phyloP scores from a whole-genome alignment of 179 eudicot species.

The Silene vulgaris region DNA sequence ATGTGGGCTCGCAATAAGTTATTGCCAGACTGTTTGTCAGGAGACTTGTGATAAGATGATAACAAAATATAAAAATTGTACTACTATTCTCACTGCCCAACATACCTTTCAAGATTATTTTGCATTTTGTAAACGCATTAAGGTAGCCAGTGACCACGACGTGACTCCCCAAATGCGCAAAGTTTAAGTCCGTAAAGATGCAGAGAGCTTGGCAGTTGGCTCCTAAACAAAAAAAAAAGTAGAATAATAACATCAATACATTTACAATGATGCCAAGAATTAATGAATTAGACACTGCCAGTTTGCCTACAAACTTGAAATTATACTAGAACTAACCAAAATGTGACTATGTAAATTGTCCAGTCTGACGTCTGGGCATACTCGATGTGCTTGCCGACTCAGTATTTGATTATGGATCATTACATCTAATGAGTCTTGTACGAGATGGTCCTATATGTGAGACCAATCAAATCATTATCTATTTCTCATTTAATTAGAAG shows the following conservation, averaged over 20 bases:
- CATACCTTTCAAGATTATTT: slow-evolving; percentile 5
- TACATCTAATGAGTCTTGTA: too few species aligned
- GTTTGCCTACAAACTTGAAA: neutral
- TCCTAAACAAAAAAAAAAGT: slow-evolving; percentile 17
- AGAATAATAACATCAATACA: neutral
- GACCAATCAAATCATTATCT: too few species aligned
- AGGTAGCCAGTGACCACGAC: neutral
- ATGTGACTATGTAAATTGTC: neutral
- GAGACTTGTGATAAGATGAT: neutral
- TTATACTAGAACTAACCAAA: slow-evolving; percentile 13
- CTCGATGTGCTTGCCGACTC: too few species aligned
- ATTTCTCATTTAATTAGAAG: too few species aligned
- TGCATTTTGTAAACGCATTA: neutral
- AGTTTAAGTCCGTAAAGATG: slow-evolving; percentile 1
- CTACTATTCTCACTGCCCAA: neutral
- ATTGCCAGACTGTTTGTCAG: neutral
- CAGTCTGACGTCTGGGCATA: neutral
- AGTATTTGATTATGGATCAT: too few species aligned
- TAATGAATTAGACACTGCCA: neutral
- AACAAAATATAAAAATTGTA: neutral
- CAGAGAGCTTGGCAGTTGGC: slow-evolving; percentile 8
- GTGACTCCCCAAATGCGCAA: neutral
- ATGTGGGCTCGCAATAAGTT: neutral
- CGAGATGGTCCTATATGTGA: too few species aligned
- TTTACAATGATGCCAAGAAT: neutral